Evolutionary conservation across 352 stramenopile species (phyloP).

Genomic region (Phytopythium boreale): DNA sequence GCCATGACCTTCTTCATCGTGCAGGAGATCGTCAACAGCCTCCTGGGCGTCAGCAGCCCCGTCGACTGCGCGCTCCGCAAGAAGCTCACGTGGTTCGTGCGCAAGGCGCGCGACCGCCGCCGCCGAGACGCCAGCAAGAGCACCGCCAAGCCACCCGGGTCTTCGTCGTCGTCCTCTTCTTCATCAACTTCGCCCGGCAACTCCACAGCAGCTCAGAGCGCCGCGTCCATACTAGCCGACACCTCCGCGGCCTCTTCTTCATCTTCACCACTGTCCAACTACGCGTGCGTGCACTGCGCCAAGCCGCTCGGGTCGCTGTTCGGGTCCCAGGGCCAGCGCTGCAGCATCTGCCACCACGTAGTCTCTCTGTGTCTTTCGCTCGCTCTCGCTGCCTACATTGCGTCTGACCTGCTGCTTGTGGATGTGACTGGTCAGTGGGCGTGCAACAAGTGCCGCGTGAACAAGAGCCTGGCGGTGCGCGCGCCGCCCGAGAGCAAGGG

Average conservation of each 20-base stretch:
- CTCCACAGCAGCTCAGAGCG: neutral
- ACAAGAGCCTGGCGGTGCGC: constrained; percentile 21
- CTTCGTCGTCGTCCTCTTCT: constrained; percentile 7
- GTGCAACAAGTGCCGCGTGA: constrained; percentile 22
- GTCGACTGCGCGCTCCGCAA: constrained; percentile 44
- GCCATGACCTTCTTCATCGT: constrained; percentile 37
- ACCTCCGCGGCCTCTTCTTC: constrained; percentile 20
- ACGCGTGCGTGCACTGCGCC: constrained; percentile 1
- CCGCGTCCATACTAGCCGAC: neutral
- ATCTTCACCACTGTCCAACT: constrained; percentile 3
- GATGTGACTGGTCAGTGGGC: constrained; percentile 11
- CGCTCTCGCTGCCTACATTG: too few species aligned
- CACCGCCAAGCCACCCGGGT: neutral
- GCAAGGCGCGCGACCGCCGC: constrained; percentile 13
- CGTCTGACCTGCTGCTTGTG: neutral
- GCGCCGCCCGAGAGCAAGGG: constrained; percentile 8
- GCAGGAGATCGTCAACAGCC: constrained; percentile 21
- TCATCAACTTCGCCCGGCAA: constrained; percentile 4
- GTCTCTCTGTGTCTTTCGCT: neutral
- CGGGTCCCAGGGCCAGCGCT: constrained; percentile 6
- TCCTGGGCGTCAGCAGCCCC: constrained; percentile 26
- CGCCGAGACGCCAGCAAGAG: neutral
- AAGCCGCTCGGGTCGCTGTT: constrained; percentile 5
- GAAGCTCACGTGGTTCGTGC: constrained; percentile 50
- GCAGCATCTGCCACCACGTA: constrained; percentile 20